Conservation (phyloP, 2,329 filamentous ascomycete genomes). For the Colletotrichum acutatum region DNA sequence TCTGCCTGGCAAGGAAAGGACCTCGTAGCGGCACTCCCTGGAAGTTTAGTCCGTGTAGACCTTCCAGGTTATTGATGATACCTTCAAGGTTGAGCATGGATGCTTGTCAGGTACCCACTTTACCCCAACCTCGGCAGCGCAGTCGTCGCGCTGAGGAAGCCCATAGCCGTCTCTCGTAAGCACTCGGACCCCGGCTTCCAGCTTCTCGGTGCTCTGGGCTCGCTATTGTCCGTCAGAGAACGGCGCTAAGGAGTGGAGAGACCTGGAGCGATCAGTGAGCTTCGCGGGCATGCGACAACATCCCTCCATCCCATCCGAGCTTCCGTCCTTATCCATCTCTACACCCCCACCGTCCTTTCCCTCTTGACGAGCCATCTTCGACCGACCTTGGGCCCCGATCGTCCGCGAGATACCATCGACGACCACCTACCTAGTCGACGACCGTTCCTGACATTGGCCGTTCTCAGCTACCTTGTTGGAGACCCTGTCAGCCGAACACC, state of each 20-base stretch:
- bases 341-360: not conserved
- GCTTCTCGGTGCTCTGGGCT: not conserved
- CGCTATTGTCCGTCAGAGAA: not conserved
- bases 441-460: not conserved
- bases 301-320: conserved; percentile 12
- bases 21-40: not conserved
- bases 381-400: not conserved
- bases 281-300: conserved; percentile 5
- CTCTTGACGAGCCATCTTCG: not conserved
- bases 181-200: not conserved
- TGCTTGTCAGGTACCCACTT: not conserved
- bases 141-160: not conserved
- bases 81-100: not conserved
- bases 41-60: not conserved
- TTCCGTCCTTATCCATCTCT: conserved; percentile 6
- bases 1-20: not conserved
- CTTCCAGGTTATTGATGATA: not conserved
- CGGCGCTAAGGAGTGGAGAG: not conserved
- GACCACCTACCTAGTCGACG: not conserved
- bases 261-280: not conserved
- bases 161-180: not conserved
- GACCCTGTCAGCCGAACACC: not conserved
- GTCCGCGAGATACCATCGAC: not conserved
- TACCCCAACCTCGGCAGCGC: not conserved
- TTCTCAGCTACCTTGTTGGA: not conserved